Conservation (phyloP, 2,329 filamentous ascomycete genomes). For the Colletotrichum tanaceti region DNA sequence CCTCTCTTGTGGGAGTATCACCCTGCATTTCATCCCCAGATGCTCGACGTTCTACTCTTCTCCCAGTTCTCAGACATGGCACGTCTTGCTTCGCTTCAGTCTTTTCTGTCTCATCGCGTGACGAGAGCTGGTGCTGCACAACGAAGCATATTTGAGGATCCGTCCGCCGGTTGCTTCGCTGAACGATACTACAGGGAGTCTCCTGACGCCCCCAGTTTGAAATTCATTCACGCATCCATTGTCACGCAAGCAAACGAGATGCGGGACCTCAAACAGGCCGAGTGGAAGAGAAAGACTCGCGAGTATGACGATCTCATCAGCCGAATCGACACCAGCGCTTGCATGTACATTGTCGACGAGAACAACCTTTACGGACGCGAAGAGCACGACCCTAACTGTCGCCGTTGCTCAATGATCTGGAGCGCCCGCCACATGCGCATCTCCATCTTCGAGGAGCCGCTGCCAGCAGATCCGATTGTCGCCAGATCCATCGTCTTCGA, state of each 20-base stretch:
- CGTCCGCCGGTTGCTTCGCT: constrained; percentile 46
- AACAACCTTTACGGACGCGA: constrained; percentile 33
- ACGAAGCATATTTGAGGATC: constrained; percentile 61
- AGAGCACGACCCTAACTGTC: constrained; percentile 47
- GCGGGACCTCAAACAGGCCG: constrained; percentile 45
- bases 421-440: constrained; percentile 50
- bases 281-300: constrained; percentile 48
- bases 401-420: constrained; percentile 50
- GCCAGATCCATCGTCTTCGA: constrained; percentile 56
- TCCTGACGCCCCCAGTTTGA: constrained; percentile 33
- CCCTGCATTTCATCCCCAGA: constrained; percentile 60
- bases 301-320: constrained; percentile 50
- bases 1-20: constrained; percentile 63
- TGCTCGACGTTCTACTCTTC: constrained; percentile 68
- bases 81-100: constrained; percentile 53
- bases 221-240: constrained; percentile 44
- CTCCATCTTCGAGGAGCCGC: constrained; percentile 52
- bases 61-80: constrained; percentile 58
- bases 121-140: not conserved
- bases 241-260: constrained; percentile 40
- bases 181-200: constrained; percentile 46
- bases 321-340: constrained; percentile 47
- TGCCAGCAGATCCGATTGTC: constrained; percentile 49
- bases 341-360: constrained; percentile 46
- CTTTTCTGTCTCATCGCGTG: constrained; percentile 56